phyloP scores from a whole-genome alignment of 345 rosid genomes.

The Eucalyptus brandiana region DNA sequence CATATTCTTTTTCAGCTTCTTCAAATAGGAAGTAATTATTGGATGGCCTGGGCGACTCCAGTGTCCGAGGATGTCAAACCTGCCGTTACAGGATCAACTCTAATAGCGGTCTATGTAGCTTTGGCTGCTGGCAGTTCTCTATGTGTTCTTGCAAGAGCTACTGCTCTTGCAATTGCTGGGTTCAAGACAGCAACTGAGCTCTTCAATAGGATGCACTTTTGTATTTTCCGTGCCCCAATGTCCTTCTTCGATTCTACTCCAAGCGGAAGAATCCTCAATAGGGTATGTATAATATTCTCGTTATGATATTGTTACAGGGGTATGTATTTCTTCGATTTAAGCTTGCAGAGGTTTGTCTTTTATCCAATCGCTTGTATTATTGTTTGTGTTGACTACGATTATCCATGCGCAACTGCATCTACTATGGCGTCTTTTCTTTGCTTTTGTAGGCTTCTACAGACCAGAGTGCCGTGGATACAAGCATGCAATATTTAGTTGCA shows the following conservation, averaged over 20 bases:
- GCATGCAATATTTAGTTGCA: constrained; percentile 32
- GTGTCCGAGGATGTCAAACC: constrained; percentile 37
- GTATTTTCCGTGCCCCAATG: constrained; percentile 75
- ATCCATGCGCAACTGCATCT: not conserved
- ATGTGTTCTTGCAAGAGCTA: constrained; percentile 29
- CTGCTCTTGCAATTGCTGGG: constrained; percentile 28
- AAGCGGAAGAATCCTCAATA: constrained; percentile 46
- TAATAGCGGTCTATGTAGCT: constrained; percentile 38
- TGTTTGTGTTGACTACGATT: not conserved
- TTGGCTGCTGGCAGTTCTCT: constrained; percentile 47
- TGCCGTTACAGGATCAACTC: constrained; percentile 14
- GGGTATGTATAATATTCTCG: constrained; percentile 12
- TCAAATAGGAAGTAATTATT: constrained; percentile 62
- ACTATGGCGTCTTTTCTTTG: not conserved
- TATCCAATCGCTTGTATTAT: not conserved
- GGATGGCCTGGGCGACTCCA: constrained; percentile 78
- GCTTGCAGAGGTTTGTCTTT: not conserved
- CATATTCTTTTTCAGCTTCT: constrained; percentile 44
- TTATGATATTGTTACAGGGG: not conserved
- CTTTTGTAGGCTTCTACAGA: constrained; percentile 70
- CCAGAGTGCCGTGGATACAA: constrained; percentile 56
- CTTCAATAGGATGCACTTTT: constrained; percentile 49
- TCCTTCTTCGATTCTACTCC: constrained; percentile 77
- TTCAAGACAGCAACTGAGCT: constrained; percentile 51
- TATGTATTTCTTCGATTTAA: not conserved